These are phyloP conservation scores for Ophiostoma ips DNA, from an alignment of 2,329 filamentous ascomycete species.

Conservation along the genomic window DNA sequence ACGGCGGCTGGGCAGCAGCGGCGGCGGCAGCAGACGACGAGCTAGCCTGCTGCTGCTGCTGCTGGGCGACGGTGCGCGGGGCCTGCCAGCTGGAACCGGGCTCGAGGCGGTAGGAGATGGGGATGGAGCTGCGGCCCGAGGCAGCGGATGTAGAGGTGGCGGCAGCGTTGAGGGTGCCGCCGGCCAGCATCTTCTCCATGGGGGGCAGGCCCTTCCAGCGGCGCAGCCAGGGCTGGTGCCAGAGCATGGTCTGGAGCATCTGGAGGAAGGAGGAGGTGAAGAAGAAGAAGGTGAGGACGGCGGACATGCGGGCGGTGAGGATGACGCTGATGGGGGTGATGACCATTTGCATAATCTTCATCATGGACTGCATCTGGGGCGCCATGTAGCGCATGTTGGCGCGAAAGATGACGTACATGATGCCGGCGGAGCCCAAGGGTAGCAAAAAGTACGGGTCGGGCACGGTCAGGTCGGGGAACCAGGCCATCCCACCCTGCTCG, in stretches of 20 bases:
- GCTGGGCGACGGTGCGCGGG: constrained; percentile 18
- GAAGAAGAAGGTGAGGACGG: constrained; percentile 51
- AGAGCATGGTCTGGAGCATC: constrained; percentile 28
- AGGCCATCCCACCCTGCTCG: constrained; percentile 54
- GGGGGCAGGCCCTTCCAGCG: constrained; percentile 24
- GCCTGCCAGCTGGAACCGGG: constrained; percentile 18
- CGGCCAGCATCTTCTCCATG: constrained; percentile 11
- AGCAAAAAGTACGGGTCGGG: constrained; percentile 67
- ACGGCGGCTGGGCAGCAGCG: constrained; percentile 8
- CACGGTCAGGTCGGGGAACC: constrained; percentile 66
- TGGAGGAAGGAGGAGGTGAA: constrained; percentile 26
- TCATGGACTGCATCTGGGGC: constrained; percentile 21
- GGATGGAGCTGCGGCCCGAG: neutral
- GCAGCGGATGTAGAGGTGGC: too few relatives aligned
- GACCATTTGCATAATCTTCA: constrained; percentile 22
- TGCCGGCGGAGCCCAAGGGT: constrained; percentile 44
- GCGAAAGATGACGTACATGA: constrained; percentile 32
- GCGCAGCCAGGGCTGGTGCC: constrained; percentile 28
- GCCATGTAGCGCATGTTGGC: constrained; percentile 22
- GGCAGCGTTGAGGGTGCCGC: neutral
- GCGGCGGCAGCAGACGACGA: constrained; percentile 3
- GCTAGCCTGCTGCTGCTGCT: constrained; percentile 2
- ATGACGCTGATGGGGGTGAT: constrained; percentile 20
- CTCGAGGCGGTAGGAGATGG: constrained; percentile 8
- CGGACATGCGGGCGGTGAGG: constrained; percentile 33